Evolutionary conservation across 768 basidiomycete genomes (phyloP), one percentile per base, ranked within the genome.

Genomic region (Boletus pseudo-olivaceus): DNA sequence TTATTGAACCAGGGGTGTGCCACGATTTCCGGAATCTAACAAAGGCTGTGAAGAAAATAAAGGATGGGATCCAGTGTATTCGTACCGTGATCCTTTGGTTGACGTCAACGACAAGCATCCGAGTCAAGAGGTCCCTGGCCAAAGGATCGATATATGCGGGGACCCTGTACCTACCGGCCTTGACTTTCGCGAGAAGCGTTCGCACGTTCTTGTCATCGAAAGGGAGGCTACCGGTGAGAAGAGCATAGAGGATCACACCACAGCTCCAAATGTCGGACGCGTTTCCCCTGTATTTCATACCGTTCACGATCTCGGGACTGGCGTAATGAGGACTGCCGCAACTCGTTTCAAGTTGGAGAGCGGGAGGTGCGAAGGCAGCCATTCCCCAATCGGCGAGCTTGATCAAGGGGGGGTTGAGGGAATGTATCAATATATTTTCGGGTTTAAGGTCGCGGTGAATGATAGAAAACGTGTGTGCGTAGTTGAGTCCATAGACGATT

Each of bases 301-400:
- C 94, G 53, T 90, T 87, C 58, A 98, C 93, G 65, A 98, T 94
- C 75, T 98, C 95, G 2, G 96, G 96, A 64, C 88, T 91, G 5
- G 94, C 96, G 58, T 98, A 98, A 71, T 98, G 95, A 57, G 96
- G 96, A 57, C 89, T 92, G 7, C 96, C 96, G 66, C 96, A 98
- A 65, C 90, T 93, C 1, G 96, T 98, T 73, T 96, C 92, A 27
- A 97, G 82, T 60, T 94, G 81, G 40, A 87, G 79, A 38, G 85
- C 82, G 37, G 89, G 90, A 38, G 89, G 88, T 54, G 93, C 91
- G 65, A 97, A 91, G 10, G 95, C 91, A 26, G 96, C 95, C 96
- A 98, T 97, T 20, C 96, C 96, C 84, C 96, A 98, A 72, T 98
- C 96, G 23, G 93, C 95, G 40, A 98, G 90, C 77, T 98, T 98